A percentile compares a stretch with the other conserved stretches of the same genome.
phyloP scores from a whole-genome alignment of 306 rosid species.

The Medicago lupulina region DNA sequence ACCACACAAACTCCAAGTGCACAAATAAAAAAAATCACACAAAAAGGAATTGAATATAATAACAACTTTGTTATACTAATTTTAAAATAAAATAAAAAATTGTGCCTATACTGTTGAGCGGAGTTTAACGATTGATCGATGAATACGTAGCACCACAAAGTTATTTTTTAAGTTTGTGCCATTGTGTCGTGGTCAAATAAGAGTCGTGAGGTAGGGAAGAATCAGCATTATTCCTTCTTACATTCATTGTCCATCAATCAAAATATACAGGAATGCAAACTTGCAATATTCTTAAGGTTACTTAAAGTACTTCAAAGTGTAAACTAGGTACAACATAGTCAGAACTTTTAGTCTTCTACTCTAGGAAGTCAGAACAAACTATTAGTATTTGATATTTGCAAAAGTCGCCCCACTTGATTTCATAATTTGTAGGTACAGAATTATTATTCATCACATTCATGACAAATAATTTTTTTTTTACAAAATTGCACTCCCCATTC shows the following conservation, averaged over 20 bases:
- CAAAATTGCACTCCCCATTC: too few relatives aligned
- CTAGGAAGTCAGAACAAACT: neutral
- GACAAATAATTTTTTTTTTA: too few relatives aligned
- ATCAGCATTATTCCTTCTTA: neutral
- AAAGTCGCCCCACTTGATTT: too few relatives aligned
- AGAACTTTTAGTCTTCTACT: neutral
- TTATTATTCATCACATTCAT: neutral
- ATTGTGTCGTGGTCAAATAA: neutral
- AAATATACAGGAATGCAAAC: neutral
- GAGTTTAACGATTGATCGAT: too few relatives aligned
- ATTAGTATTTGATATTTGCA: too few relatives aligned
- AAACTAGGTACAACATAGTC: neutral
- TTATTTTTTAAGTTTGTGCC: neutral
- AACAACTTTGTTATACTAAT: neutral
- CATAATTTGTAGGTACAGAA: neutral
- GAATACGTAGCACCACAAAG: neutral
- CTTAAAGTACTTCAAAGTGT: neutral
- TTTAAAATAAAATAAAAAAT: neutral
- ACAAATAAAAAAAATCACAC: neutral
- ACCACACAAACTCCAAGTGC: neutral
- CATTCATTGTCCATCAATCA: conserved; percentile 14
- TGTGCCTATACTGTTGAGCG: too few relatives aligned
- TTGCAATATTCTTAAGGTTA: neutral
- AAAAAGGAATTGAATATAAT: neutral
- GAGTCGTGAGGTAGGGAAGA: neutral